Base-by-base conservation (phyloP, 768 basidiomycete species). In the Termitomyces sp. region DNA sequence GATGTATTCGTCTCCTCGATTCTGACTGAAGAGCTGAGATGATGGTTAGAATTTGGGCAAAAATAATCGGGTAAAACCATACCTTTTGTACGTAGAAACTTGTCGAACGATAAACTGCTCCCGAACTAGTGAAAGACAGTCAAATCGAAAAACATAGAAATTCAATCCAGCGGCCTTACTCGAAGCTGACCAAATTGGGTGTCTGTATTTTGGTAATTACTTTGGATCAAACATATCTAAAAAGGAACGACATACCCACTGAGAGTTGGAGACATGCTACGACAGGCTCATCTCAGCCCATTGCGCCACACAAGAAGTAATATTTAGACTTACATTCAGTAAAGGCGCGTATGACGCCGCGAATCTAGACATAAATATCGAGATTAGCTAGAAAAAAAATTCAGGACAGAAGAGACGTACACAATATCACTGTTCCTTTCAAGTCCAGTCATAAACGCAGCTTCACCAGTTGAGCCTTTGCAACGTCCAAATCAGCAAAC, bases 381-480 rank as follows among this genome's bases (percentile, higher is more conserved):
- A 37, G 26, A 34, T 16, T 36, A 42, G 34, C 33, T 13, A n/a
- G n/a, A n/a, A n/a, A 43, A 33, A 5, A 10, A 33, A 5, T 32
- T 6, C 45, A 34, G 14, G 26, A 12, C 14, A 6, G 5, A 39
- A 34, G 5, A 24, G 33, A 60, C 60, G 14, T 61, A 87, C 36
- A 71, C 67, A 50, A 74, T 74, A 58, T 74, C 71, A 5, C 65
- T 62, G 50, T 74, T 74, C 26, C 74, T 61, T 66, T 86, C 85
- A 8, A 85, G 60, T 13, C 85, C 84, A 0, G 81, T 86, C 84
- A 85, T 85, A 64, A 80, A 87, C 1, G 81, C 82, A 2, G 84
- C 85, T 65, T 86, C 85, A 26, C 76, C 81, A 0, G 76, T 64
- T 22, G 82, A 66, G 52, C 79, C 81, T 81, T 39, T 3, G 57